Conservation (phyloP, 139 green algal species). For the Raphidocelis subcapitata region DNA sequence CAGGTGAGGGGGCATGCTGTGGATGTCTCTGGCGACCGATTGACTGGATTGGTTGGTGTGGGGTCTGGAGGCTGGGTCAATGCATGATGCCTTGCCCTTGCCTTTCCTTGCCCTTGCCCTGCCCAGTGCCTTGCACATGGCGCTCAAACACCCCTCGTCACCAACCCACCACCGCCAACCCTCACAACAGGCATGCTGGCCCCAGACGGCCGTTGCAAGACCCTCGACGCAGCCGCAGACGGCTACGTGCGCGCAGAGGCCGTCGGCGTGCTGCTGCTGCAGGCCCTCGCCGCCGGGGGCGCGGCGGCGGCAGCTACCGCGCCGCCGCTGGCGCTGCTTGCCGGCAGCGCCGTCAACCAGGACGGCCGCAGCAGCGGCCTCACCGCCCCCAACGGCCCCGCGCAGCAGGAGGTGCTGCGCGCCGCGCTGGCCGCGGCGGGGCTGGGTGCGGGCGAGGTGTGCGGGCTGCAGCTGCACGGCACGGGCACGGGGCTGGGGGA, state of each 20-base stretch:
- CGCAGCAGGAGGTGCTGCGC: constrained; percentile 75
- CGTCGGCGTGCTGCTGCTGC: constrained; percentile 22
- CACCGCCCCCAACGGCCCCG: constrained; percentile 85
- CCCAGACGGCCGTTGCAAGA: constrained; percentile 82
- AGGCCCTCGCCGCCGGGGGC: neutral
- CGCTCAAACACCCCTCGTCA: too few species aligned
- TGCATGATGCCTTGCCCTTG: too few species aligned
- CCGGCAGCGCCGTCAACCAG: constrained; percentile 68
- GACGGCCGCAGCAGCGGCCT: constrained; percentile 80
- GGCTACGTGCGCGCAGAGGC: constrained; percentile 68
- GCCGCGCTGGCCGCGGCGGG: constrained; percentile 46
- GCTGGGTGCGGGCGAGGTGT: constrained; percentile 4
- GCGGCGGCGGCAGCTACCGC: neutral
- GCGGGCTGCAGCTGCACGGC: constrained; percentile 70
- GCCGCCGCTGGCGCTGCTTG: constrained; percentile 25
- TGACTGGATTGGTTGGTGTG: too few species aligned
- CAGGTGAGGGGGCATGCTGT: constrained; percentile 1
- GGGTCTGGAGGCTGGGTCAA: too few species aligned
- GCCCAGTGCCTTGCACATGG: too few species aligned
- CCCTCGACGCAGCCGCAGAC: constrained; percentile 79
- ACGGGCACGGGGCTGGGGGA: constrained; percentile 79
- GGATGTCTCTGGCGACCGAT: too few species aligned
- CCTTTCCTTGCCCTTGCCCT: too few species aligned
- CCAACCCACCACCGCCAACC: too few species aligned
- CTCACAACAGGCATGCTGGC: constrained; percentile 63